Conservation (phyloP, 1,284 basidiomycete genomes). For the Naganishia liquefaciens region DNA sequence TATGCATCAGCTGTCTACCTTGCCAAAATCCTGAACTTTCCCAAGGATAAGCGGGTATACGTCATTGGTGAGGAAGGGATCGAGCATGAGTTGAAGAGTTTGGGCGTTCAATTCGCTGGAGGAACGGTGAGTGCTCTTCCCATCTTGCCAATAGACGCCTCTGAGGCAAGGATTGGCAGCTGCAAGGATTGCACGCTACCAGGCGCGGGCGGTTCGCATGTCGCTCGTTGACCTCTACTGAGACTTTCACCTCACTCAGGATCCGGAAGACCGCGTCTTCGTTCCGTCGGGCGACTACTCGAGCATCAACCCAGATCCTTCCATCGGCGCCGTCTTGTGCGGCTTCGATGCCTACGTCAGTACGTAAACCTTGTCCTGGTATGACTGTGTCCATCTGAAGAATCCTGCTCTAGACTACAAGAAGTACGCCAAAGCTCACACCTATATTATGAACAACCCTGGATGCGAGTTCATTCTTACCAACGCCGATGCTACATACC, state of each 20-base stretch:
- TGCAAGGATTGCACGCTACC: no score
- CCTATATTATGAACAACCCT: constrained; percentile 77
- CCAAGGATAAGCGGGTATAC: constrained; percentile 90
- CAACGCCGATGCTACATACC: constrained; percentile 90
- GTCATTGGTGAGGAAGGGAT: constrained; percentile 90
- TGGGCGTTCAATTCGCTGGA: constrained; percentile 77
- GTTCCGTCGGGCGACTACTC: constrained; percentile 69
- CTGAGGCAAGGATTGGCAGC: background rate
- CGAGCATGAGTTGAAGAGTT: constrained; percentile 85
- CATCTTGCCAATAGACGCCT: background rate
- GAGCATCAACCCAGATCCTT: constrained; percentile 70
- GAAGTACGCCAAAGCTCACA: constrained; percentile 89
- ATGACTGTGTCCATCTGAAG: background rate
- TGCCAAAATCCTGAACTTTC: constrained; percentile 82
- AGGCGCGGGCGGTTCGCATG: no score
- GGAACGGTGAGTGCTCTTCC: constrained; percentile 69
- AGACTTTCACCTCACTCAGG: constrained; percentile 56
- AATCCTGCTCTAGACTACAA: constrained; percentile 67
- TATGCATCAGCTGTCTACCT: constrained; percentile 92
- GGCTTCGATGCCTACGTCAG: constrained; percentile 64
- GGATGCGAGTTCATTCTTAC: constrained; percentile 86
- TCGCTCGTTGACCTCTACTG: no score
- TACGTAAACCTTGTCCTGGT: constrained; percentile 37
- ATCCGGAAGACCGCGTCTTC: constrained; percentile 77
- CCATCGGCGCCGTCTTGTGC: constrained; percentile 86